These are phyloP conservation scores for Chytriomyces sp. DNA, from an alignment of 192 early-diverging fungal species.

Conservation along the genomic window DNA sequence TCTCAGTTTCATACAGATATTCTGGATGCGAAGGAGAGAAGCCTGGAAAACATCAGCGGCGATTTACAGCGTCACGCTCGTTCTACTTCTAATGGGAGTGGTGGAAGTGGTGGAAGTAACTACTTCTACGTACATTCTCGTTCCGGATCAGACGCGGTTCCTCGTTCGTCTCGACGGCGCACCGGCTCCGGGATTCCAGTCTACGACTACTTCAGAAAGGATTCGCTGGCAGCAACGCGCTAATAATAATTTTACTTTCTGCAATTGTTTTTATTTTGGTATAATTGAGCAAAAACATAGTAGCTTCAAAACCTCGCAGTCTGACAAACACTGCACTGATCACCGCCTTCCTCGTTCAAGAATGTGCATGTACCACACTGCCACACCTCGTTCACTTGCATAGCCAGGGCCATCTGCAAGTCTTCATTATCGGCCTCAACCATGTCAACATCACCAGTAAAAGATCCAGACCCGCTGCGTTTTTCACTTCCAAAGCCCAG, in stretches of 20 bases:
- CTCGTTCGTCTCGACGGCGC: too few relatives aligned
- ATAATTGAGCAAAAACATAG: too few relatives aligned
- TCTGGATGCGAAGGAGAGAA: background rate
- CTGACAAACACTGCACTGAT: background rate
- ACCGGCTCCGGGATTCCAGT: too few relatives aligned
- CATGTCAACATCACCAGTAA: background rate
- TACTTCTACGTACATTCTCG: too few relatives aligned
- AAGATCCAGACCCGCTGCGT: background rate
- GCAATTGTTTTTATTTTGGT: too few relatives aligned
- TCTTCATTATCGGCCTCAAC: constrained; percentile 1
- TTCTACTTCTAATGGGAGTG: background rate
- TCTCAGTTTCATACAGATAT: background rate
- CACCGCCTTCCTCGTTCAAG: background rate
- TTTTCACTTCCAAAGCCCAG: background rate
- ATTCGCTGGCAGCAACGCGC: too few relatives aligned
- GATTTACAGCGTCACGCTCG: background rate
- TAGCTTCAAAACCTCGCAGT: too few relatives aligned
- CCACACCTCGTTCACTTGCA: background rate
- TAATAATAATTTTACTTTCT: too few relatives aligned
- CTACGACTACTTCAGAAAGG: too few relatives aligned
- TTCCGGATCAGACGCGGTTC: too few relatives aligned
- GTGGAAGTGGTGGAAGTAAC: too few relatives aligned
- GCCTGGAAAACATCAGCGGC: background rate
- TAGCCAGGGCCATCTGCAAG: background rate
- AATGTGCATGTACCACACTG: constrained; percentile 7